Evolutionary conservation across 1,284 basidiomycete genomes (phyloP), one percentile per base, ranked within the genome.

Genomic region (Puccinia coronata): DNA sequence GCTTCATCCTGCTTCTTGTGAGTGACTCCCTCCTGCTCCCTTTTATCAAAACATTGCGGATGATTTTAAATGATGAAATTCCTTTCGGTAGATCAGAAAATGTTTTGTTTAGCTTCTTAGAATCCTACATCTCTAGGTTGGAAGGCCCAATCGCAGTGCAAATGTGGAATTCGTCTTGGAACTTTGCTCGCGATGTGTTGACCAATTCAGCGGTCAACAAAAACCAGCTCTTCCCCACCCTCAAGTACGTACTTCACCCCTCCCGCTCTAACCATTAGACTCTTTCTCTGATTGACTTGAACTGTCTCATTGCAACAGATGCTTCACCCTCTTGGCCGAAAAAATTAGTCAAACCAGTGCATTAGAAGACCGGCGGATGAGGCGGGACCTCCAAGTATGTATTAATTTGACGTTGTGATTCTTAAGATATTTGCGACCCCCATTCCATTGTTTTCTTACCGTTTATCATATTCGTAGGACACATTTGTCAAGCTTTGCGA

Each of bases 121-220:
- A 98, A 84, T 90, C 91, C 80, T 98, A 98, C 85, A 86, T 97
- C n/a, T 87, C 87, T 28, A 90, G 92, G 8, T 87, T 99, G 69
- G 96, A 98, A 86, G 93, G 93, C 0, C 92, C 94, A 0, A 88
- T 96, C 28, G 94, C 94, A 0, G 88, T 94, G 5, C 96, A 98
- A 87, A 93, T 98, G 9, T 98, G 96, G 96, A 87, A 88, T 75
- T 90, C 92, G 25, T 92, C 92, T 84, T 88, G 94, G 82, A 89
- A 91, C 49, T 88, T 98, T 47, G 90, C 91, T 12, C 95, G 93
- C 85, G 96, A 98, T 41, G 87, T 96, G 25, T 87, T 91, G 16
- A 88, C 88, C 73, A 89, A 88, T 83, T 86, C 90, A 70, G 88
- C 90, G 82, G 89, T 91, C 74, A 90, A 91, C 87, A 91, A 91